These are phyloP conservation scores for Rhodotorula sp. DNA, from an alignment of 1,284 basidiomycete genomes.

Conservation along the genomic window DNA sequence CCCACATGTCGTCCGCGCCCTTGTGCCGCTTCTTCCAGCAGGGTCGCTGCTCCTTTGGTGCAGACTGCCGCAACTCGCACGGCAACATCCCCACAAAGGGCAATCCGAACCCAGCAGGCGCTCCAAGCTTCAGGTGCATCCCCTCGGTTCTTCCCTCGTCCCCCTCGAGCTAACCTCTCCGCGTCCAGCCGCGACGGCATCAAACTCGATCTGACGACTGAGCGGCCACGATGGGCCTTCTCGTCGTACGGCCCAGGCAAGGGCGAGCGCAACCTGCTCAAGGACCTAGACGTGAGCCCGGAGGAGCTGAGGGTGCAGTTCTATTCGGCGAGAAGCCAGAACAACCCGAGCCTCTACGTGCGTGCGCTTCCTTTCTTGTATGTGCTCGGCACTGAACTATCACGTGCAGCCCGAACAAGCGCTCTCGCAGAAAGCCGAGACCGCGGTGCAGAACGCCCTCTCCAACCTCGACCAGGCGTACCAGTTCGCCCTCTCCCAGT, in stretches of 20 bases:
- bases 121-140: constrained; percentile 16
- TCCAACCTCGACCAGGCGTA: constrained; percentile 42
- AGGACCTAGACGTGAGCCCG: constrained; percentile 69
- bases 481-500: constrained; percentile 35
- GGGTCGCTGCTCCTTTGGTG: constrained; percentile 69
- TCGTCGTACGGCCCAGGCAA: constrained; percentile 79
- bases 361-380: constrained; percentile 46
- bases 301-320: constrained; percentile 80
- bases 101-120: constrained; percentile 18
- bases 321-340: constrained; percentile 61
- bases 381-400: background rate
- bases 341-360: constrained; percentile 70
- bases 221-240: constrained; percentile 79
- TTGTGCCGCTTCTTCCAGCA: constrained; percentile 66
- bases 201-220: constrained; percentile 61
- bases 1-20: constrained; percentile 2
- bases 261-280: constrained; percentile 68
- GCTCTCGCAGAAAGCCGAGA: constrained; percentile 38
- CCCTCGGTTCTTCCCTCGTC: constrained; percentile 47
- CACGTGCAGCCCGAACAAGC: constrained; percentile 39
- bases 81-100: constrained; percentile 30
- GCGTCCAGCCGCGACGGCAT: constrained; percentile 62
- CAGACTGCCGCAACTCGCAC: constrained; percentile 69
- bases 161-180: constrained; percentile 40
- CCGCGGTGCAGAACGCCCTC: constrained; percentile 35